Evolutionary conservation across 2,329 filamentous ascomycete genomes (phyloP).

Genomic region (Aspergillus neoniger): DNA sequence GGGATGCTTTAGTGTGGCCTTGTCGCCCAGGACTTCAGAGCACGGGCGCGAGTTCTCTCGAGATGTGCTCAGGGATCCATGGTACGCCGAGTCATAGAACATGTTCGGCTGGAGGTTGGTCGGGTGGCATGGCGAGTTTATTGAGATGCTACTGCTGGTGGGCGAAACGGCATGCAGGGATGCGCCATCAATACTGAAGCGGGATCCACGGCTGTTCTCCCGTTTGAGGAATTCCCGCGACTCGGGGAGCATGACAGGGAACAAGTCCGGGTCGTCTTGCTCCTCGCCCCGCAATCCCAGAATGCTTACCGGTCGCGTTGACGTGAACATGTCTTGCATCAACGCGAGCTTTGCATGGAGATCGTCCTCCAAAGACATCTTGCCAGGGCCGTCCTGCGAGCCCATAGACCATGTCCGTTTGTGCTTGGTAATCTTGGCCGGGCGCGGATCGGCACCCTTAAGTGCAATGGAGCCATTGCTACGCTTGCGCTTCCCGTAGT

Average conservation of each 20-base stretch:
- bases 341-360: slow-evolving; percentile 46
- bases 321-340: slow-evolving; percentile 52
- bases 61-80: slow-evolving; percentile 25
- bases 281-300: slow-evolving; percentile 47
- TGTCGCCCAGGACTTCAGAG: slow-evolving; percentile 25
- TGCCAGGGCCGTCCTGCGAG: slow-evolving; percentile 57
- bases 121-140: slow-evolving; percentile 37
- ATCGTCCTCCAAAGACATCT: slow-evolving; percentile 45
- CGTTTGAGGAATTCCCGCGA: slow-evolving; percentile 32
- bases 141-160: slow-evolving; percentile 42
- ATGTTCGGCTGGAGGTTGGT: slow-evolving; percentile 18
- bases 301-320: slow-evolving; percentile 45
- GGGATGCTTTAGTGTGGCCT: slow-evolving; percentile 27
- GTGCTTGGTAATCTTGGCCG: slow-evolving; percentile 85
- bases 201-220: slow-evolving; percentile 35
- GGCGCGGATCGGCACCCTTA: slow-evolving; percentile 56
- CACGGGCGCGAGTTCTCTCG: slow-evolving; percentile 27
- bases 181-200: slow-evolving; percentile 36
- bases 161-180: slow-evolving; percentile 43
- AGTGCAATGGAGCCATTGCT: slow-evolving; percentile 54
- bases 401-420: slow-evolving; percentile 96
- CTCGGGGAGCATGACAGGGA: slow-evolving; percentile 44
- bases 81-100: slow-evolving; percentile 25
- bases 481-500: slow-evolving; percentile 63
- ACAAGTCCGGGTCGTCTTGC: slow-evolving; percentile 49